Base-by-base conservation (phyloP, 2,329 filamentous ascomycete genomes). In the Grosmannia serpens region DNA sequence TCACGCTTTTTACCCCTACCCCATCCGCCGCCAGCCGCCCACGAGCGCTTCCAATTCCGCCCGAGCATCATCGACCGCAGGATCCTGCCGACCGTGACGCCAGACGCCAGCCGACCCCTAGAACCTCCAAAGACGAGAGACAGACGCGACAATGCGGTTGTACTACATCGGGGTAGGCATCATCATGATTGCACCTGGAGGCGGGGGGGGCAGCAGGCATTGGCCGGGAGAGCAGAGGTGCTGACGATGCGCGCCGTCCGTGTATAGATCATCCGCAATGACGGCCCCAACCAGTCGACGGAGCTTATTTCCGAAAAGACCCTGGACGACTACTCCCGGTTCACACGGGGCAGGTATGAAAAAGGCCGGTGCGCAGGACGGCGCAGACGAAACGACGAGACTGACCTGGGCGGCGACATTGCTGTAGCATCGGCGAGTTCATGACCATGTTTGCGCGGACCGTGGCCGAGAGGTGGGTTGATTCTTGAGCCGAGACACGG, bases 361-460 rank as follows among this genome's bases (percentile, higher is more conserved):
- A 9, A n/a, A 11, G n/a, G 3, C 3, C 5, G 11, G 15, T 4
- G 11, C 60, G 61, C 59, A 53, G 62, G 64, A 60, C 57, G 50
- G 29, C 15, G 8, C 24, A 49, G 26, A 22, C 15, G 13, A 17
- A 58, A 61, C 60, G 13, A n/a, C 3, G 41, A 44, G 20, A 17
- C 41, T 44, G 20, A 44, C 41, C 20, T 33, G 31, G 31, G 15
- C 41, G 20, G 41, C 20, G 41, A 17, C 22, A 65, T 27, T 65
- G 7, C 22, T 63, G 59, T 60, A 67, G 62, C 57, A 62, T 65
- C 33, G 60, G 65, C 60, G 66, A 69, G 62, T 67, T 68, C 64
- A 89, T 95, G 85, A 87, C 84, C 59, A 77, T 96, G 67, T 92
- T 95, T 76, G 83, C 84, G 72, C 89, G 89, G 74, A 92, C 88